phyloP scores from a whole-genome alignment of 2,329 filamentous ascomycete genomes.

The Ophiocordyceps unilateralis region DNA sequence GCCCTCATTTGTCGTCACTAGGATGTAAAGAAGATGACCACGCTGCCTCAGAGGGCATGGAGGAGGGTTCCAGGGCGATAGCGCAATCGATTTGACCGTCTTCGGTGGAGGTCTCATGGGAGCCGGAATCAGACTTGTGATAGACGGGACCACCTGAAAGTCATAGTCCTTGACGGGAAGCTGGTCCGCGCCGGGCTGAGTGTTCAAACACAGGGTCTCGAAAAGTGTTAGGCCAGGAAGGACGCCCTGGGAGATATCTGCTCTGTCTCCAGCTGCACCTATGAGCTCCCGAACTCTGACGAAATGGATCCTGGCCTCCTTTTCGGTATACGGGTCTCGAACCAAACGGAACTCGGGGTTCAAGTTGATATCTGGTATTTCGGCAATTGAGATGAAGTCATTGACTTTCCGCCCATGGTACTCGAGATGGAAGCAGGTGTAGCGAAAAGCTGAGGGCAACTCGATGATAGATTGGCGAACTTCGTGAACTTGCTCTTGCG shows the following conservation, averaged over 20 bases:
- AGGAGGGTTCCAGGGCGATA: conserved; percentile 93
- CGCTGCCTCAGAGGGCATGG: conserved; percentile 81
- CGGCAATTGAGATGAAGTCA: conserved; percentile 82
- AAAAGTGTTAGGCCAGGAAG: conserved; percentile 74
- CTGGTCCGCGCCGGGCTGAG: conserved; percentile 19
- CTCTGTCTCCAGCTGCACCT: conserved; percentile 75
- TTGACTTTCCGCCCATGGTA: conserved; percentile 80
- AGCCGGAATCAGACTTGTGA: conserved; percentile 56
- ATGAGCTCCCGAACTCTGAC: conserved; percentile 84
- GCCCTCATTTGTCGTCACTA: conserved; percentile 80
- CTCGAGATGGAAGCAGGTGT: conserved; percentile 97
- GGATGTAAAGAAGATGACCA: conserved; percentile 82
- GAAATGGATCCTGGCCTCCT: conserved; percentile 89
- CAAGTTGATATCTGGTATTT: conserved; percentile 62
- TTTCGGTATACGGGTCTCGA: conserved; percentile 95
- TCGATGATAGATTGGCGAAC: conserved; percentile 94
- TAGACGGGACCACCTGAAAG: conserved; percentile 49
- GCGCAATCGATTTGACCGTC: conserved; percentile 73
- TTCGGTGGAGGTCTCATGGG: conserved; percentile 56
- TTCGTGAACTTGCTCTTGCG: conserved; percentile 93
- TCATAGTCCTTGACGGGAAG: conserved; percentile 53
- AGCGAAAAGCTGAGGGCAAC: conserved; percentile 80
- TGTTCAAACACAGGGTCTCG: conserved; percentile 48
- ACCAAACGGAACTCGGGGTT: conserved; percentile 69
- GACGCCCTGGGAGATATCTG: conserved; percentile 74